phyloP scores from a whole-genome alignment of 2,329 filamentous ascomycete genomes.

The Reticulascus tulasneorum region DNA sequence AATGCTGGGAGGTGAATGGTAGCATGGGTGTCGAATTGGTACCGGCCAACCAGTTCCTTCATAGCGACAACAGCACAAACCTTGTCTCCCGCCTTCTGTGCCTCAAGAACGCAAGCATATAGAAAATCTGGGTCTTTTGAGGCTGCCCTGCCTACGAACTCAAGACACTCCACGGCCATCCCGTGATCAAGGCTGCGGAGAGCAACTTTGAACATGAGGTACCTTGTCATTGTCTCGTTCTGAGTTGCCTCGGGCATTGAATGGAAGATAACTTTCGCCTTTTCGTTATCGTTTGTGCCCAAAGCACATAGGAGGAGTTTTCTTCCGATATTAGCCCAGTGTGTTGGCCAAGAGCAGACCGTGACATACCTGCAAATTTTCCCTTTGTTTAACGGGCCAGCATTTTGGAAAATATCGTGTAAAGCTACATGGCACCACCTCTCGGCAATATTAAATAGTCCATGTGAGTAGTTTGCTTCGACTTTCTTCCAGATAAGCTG shows the following conservation, averaged over 20 bases:
- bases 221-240: slow-evolving; percentile 63
- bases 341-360: not conserved
- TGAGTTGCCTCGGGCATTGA: slow-evolving; percentile 55
- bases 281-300: slow-evolving; percentile 48
- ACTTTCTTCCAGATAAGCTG: slow-evolving; percentile 79
- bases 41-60: slow-evolving; percentile 26
- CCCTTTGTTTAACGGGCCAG: slow-evolving; percentile 61
- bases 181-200: slow-evolving; percentile 55
- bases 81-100: slow-evolving; percentile 62
- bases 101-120: slow-evolving; percentile 77
- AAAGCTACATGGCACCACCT: slow-evolving; percentile 70
- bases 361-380: slow-evolving; percentile 60
- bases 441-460: slow-evolving; percentile 51
- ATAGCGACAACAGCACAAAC: slow-evolving; percentile 44
- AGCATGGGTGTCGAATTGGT: slow-evolving; percentile 15
- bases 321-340: slow-evolving; percentile 37
- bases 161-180: slow-evolving; percentile 60
- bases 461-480: slow-evolving; percentile 53
- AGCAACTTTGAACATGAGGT: slow-evolving; percentile 71
- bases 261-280: slow-evolving; percentile 52
- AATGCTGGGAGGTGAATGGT: slow-evolving; percentile 30
- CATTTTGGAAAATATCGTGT: slow-evolving; percentile 61
- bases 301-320: slow-evolving; percentile 71
- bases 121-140: slow-evolving; percentile 59
- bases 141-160: slow-evolving; percentile 50